phyloP scores from a whole-genome alignment of 129 eudicot species.

The Pulicaria dysenterica region DNA sequence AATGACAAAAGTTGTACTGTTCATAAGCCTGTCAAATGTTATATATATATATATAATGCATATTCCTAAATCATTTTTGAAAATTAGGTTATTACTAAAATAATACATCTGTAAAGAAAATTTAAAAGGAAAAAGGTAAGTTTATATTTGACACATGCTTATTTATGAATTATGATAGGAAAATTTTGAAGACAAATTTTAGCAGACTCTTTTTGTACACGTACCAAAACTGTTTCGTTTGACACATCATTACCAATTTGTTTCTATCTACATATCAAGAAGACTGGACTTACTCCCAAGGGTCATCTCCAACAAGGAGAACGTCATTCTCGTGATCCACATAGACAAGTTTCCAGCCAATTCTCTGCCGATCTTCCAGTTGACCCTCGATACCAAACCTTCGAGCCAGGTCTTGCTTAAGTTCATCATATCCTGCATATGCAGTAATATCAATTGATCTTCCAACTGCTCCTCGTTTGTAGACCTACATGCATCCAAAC shows the following conservation, averaged over 20 bases:
- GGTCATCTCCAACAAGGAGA: slow-evolving; percentile 95
- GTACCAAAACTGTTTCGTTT: not conserved
- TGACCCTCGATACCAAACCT: slow-evolving; percentile 96
- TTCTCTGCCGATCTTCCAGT: slow-evolving; percentile 76
- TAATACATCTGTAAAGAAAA: no score
- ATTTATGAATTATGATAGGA: no score
- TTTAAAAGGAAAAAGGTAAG: no score
- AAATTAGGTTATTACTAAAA: no score
- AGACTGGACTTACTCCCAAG: slow-evolving; percentile 90
- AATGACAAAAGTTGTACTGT: no score
- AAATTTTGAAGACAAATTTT: no score
- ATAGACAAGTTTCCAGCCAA: slow-evolving; percentile 93
- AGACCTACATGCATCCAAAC: slow-evolving; percentile 52
- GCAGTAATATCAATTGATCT: slow-evolving; percentile 87
- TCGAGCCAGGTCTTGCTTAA: slow-evolving; percentile 88
- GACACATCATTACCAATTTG: no score
- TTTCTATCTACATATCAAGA: not conserved
- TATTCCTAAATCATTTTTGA: no score
- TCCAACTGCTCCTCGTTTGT: slow-evolving; percentile 98
- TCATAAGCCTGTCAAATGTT: no score
- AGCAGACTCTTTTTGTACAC: not conserved
- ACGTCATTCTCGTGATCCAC: slow-evolving; percentile 94
- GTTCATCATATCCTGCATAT: slow-evolving; percentile 87
- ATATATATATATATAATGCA: no score
- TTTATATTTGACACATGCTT: no score